Conservation (phyloP, 2,329 filamentous ascomycete genomes). For the Endothia cerciana region DNA sequence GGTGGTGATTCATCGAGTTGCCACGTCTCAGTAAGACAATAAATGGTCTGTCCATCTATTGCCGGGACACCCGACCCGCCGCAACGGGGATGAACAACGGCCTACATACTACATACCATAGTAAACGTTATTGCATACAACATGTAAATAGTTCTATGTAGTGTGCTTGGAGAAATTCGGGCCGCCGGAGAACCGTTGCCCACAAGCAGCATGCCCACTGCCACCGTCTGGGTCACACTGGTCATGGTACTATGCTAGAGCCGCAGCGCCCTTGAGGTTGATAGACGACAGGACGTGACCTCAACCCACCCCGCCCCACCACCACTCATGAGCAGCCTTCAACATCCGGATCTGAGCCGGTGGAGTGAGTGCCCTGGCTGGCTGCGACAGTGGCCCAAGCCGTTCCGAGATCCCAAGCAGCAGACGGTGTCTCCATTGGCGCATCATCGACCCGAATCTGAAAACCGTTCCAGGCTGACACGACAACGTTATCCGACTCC, state of each 20-base stretch:
- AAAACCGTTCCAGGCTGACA: too few species aligned
- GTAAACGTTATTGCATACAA: neutral
- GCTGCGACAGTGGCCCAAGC: too few species aligned
- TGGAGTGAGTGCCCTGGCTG: too few species aligned
- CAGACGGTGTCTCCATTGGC: neutral
- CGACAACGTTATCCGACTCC: neutral
- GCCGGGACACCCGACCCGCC: conserved; percentile 4
- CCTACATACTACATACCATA: neutral
- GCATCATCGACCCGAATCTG: neutral
- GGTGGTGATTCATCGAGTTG: conserved; percentile 14
- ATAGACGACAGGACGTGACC: neutral
- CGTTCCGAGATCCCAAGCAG: too few species aligned
- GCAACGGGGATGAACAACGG: neutral
- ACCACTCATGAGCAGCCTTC: too few species aligned
- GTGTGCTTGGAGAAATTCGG: neutral
- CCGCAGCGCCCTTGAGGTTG: neutral
- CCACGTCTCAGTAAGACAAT: conserved; percentile 1
- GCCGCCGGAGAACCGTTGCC: neutral
- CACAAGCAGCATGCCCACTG: neutral
- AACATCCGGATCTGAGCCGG: too few species aligned
- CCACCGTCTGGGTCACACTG: neutral
- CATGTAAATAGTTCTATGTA: neutral
- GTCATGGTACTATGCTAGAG: too few species aligned
- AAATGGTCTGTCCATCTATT: neutral
- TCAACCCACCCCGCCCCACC: neutral